Percentiles rank a stretch among this genome's conserved stretches.
phyloP scores from a whole-genome alignment of 176 grass and related monocot genomes.

The Cenchrus fungigraminus region DNA sequence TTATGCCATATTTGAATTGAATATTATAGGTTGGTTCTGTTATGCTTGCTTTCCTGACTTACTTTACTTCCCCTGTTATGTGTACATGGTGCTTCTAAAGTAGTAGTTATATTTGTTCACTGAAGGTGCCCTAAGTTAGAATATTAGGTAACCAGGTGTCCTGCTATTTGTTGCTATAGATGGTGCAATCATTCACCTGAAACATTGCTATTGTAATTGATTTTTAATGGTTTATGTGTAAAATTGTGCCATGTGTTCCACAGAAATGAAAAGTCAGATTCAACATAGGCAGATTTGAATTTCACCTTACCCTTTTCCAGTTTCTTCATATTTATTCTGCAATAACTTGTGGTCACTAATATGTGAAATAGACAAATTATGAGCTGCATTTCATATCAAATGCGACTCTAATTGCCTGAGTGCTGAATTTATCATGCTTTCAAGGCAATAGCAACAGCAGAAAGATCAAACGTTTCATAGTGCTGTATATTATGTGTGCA shows the following conservation, averaged over 20 bases:
- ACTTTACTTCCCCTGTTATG: background rate
- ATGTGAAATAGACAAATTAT: background rate
- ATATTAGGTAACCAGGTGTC: background rate
- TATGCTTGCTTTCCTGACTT: background rate
- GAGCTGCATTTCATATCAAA: background rate
- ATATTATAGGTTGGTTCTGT: background rate
- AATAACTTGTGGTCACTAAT: background rate
- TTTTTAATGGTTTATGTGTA: background rate
- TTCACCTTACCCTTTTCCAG: background rate
- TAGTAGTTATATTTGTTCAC: background rate
- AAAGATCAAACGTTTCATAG: background rate
- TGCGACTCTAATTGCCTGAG: background rate
- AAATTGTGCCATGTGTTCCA: background rate
- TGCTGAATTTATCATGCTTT: background rate
- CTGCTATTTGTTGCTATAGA: background rate
- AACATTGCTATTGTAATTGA: background rate
- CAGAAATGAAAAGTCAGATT: background rate
- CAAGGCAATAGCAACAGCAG: background rate
- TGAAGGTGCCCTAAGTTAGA: background rate
- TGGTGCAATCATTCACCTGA: background rate
- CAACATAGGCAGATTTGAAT: background rate
- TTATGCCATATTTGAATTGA: background rate
- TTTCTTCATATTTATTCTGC: background rate
- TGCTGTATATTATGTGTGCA: slow-evolving; percentile 1
- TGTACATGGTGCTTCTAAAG: background rate